phyloP scores from a whole-genome alignment of 1,284 basidiomycete genomes.

The Ceratobasidium papillatum region DNA sequence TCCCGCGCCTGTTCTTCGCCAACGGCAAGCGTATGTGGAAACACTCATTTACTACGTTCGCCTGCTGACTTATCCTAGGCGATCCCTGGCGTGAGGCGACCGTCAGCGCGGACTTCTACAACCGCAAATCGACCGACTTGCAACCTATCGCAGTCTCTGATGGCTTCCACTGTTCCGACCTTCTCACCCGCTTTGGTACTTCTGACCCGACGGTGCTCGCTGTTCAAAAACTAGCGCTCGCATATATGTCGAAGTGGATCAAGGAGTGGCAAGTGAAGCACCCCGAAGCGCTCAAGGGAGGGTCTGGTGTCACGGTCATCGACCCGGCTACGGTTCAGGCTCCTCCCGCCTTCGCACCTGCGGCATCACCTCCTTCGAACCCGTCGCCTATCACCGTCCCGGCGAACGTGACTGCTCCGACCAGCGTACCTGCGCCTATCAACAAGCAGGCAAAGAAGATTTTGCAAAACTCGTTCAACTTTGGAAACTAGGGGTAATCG shows the following conservation, averaged over 20 bases:
- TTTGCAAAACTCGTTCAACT: constrained; percentile 32
- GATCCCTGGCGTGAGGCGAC: constrained; percentile 42
- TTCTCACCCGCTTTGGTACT: constrained; percentile 34
- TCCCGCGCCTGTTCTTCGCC: constrained; percentile 41
- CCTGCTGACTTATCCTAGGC: not conserved
- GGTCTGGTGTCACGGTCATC: constrained; percentile 20
- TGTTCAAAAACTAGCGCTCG: constrained; percentile 42
- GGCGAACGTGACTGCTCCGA: constrained; percentile 26
- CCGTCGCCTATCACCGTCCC: constrained; percentile 26
- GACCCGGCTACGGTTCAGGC: constrained; percentile 20
- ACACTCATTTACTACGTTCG: not conserved
- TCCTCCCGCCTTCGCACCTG: constrained; percentile 30
- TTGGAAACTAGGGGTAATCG: constrained; percentile 9
- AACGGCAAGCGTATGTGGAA: constrained; percentile 43
- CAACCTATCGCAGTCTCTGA: constrained; percentile 43
- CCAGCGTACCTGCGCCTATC: not conserved
- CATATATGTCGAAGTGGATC: constrained; percentile 41
- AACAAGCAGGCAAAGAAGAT: constrained; percentile 35
- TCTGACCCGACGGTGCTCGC: constrained; percentile 36
- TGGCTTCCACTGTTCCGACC: constrained; percentile 43
- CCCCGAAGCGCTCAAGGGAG: constrained; percentile 34
- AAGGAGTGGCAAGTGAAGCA: constrained; percentile 41
- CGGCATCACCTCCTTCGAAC: constrained; percentile 12
- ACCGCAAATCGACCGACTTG: constrained; percentile 39
- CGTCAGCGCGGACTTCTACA: constrained; percentile 41